Conservation (phyloP, 129 eudicot species). For the Centaurea solstitialis region DNA sequence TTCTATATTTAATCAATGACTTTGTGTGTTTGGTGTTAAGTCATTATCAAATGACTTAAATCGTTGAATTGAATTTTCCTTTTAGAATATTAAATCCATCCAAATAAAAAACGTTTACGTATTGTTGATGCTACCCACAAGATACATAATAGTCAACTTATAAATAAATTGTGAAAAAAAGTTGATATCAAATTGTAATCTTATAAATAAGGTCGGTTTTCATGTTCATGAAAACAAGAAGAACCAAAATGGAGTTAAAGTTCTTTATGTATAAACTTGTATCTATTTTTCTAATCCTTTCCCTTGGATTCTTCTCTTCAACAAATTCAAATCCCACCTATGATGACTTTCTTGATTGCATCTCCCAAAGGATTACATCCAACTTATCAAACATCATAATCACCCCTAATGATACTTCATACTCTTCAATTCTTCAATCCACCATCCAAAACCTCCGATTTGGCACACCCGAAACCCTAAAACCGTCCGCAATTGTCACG, state of each 20-base stretch:
- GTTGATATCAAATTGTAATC: too few species aligned
- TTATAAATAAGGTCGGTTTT: neutral
- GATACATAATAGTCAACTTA: too few species aligned
- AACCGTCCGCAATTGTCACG: neutral
- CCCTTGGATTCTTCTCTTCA: neutral
- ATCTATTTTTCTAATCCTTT: neutral
- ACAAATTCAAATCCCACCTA: neutral
- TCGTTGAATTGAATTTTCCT: neutral
- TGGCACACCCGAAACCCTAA: neutral
- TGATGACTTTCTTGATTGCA: neutral
- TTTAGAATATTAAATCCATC: neutral
- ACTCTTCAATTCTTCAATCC: neutral
- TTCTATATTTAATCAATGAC: neutral
- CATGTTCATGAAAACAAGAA: neutral
- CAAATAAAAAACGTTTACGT: neutral
- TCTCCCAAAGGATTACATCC: neutral
- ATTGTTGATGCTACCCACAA: too few species aligned
- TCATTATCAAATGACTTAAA: neutral
- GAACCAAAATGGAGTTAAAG: neutral
- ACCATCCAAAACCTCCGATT: conserved; percentile 11
- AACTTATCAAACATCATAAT: neutral
- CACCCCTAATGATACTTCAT: conserved; percentile 1
- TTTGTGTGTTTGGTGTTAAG: neutral
- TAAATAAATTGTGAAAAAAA: too few species aligned
- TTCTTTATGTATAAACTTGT: neutral